phyloP scores from a whole-genome alignment of 148 eudicot species.

The Bassia scoparia region DNA sequence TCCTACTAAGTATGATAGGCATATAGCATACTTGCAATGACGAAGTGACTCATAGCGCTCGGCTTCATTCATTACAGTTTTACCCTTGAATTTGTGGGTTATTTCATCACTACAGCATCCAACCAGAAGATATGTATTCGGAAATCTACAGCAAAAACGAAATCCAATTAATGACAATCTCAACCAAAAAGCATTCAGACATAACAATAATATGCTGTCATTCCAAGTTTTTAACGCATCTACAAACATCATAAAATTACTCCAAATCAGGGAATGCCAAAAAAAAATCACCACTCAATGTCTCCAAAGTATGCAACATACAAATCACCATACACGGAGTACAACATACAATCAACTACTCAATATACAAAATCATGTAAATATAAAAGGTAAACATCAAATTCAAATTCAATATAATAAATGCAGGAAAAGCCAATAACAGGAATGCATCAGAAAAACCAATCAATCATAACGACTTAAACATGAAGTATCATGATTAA shows the following conservation, averaged over 20 bases:
- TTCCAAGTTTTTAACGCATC: background rate
- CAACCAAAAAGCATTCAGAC: background rate
- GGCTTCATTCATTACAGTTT: constrained; percentile 61
- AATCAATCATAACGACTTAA: too few relatives aligned
- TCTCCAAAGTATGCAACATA: background rate
- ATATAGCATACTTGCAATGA: constrained; percentile 55
- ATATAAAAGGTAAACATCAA: background rate
- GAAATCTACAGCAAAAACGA: constrained; percentile 39
- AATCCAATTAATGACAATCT: background rate
- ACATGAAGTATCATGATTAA: too few relatives aligned
- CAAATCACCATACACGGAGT: too few relatives aligned
- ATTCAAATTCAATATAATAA: too few relatives aligned
- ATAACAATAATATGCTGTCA: background rate
- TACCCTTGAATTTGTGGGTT: constrained; percentile 63
- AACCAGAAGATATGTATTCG: constrained; percentile 66
- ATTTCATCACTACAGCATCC: constrained; percentile 71
- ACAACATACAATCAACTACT: background rate
- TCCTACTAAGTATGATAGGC: background rate
- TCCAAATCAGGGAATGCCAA: background rate
- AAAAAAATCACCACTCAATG: too few relatives aligned
- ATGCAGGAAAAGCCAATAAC: too few relatives aligned
- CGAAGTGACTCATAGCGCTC: constrained; percentile 81
- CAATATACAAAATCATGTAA: background rate
- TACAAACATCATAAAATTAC: background rate
- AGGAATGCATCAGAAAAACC: too few relatives aligned